Percentiles rank a stretch among this genome's conserved stretches.
Conservation (phyloP, 2,329 filamentous ascomycete genomes). For the Fusarium dlaminii region DNA sequence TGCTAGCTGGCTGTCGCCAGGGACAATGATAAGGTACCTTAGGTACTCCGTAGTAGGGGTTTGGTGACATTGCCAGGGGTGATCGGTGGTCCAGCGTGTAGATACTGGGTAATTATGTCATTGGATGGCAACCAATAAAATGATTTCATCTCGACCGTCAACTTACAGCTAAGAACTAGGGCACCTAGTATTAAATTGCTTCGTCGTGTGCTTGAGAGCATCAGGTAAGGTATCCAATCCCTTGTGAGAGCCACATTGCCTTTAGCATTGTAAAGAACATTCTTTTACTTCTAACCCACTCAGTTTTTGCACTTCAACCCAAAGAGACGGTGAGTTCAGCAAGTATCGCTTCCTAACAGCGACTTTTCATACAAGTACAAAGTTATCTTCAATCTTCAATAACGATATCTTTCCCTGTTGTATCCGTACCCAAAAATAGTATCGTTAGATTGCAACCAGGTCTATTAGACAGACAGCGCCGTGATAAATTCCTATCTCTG, state of each 20-base stretch:
- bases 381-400: not conserved
- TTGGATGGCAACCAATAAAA: not conserved
- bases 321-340: not conserved
- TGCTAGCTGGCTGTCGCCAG: slow-evolving; percentile 12
- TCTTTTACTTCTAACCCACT: not conserved
- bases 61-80: not conserved
- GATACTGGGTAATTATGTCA: not conserved
- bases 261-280: not conserved
- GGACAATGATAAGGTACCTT: not conserved
- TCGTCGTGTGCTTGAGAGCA: not conserved
- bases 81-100: not conserved
- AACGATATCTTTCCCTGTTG: not conserved
- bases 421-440: not conserved
- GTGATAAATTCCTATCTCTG: not conserved
- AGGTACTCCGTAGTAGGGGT: not conserved
- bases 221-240: not conserved
- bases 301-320: too few species aligned
- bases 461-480: not conserved
- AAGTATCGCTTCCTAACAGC: not conserved
- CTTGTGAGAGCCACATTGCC: not conserved
- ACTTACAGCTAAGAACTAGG: not conserved
- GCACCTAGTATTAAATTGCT: not conserved
- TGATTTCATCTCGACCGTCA: not conserved
- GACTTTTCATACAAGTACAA: not conserved
- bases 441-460: not conserved